phyloP scores from a whole-genome alignment of 495 filamentous ascomycete genomes.

The Xylaria curta region DNA sequence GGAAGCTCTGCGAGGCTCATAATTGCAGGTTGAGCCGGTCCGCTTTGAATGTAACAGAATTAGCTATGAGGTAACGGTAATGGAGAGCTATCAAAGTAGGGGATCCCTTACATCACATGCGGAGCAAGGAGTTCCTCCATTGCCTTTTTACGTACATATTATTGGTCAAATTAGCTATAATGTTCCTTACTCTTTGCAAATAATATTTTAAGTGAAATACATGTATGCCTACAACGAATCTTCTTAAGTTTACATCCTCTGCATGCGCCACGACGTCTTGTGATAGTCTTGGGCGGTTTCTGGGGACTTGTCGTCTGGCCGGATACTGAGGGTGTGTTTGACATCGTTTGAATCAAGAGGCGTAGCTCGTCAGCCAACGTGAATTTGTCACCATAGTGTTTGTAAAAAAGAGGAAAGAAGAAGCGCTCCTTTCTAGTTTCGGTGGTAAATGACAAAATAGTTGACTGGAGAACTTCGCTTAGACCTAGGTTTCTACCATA shows the following conservation, averaged over 20 bases:
- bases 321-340: conserved; percentile 8
- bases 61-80: background rate
- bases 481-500: background rate
- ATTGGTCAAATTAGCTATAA: background rate
- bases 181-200: background rate
- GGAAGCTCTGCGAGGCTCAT: conserved; percentile 7
- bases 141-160: background rate
- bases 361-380: background rate
- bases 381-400: background rate
- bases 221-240: conserved; percentile 7
- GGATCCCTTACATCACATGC: conserved; percentile 18
- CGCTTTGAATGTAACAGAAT: conserved; percentile 11
- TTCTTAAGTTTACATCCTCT: conserved; percentile 14
- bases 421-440: background rate
- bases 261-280: conserved; percentile 15
- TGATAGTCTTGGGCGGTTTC: conserved; percentile 3
- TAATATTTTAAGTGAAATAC: background rate
- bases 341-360: background rate
- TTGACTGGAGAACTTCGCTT: background rate
- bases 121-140: conserved; percentile 19
- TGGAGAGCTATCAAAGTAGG: background rate
- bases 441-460: background rate
- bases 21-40: conserved; percentile 12
- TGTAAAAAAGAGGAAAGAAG: background rate
- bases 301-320: background rate